A percentile compares a stretch with the other conserved stretches of the same genome.
These are phyloP conservation scores for Aspergillus ibericus DNA, from an alignment of 2,329 filamentous ascomycete genomes.

Conservation along the genomic window DNA sequence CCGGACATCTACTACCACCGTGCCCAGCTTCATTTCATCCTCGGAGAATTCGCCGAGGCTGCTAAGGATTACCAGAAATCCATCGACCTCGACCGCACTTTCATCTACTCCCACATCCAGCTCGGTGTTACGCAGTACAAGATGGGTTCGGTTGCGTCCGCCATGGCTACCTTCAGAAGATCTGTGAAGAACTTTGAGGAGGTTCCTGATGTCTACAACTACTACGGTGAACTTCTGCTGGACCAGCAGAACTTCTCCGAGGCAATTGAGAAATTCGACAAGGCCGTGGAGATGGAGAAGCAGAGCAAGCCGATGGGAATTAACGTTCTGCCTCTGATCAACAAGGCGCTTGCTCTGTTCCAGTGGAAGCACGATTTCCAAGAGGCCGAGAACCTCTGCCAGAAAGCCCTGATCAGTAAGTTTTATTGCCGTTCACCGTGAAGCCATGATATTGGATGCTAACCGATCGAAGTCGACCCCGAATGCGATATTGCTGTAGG, in stretches of 20 bases:
- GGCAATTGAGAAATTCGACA: constrained; percentile 97
- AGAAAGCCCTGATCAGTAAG: constrained; percentile 95
- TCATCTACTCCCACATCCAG: constrained; percentile 99
- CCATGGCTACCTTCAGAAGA: constrained; percentile 95
- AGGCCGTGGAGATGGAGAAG: constrained; percentile 98
- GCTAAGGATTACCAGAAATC: constrained; percentile 99
- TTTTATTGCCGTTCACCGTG: constrained; percentile 19
- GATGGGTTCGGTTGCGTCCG: constrained; percentile 96
- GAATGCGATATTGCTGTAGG: constrained; percentile 98
- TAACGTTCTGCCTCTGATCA: constrained; percentile 96
- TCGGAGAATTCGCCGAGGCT: constrained; percentile 86
- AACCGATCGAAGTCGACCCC: constrained; percentile 72
- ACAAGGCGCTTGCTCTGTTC: constrained; percentile 95
- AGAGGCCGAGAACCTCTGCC: constrained; percentile 92
- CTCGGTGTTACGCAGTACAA: constrained; percentile 99
- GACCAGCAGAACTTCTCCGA: constrained; percentile 96
- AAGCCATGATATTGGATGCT: constrained; percentile 7
- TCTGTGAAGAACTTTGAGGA: constrained; percentile 99
- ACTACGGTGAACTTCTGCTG: constrained; percentile 94
- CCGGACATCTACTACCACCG: constrained; percentile 99
- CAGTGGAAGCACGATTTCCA: constrained; percentile 97
- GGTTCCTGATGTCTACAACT: constrained; percentile 98
- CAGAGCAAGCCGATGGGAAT: constrained; percentile 89
- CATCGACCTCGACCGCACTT: constrained; percentile 90
- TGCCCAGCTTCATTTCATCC: constrained; percentile 96